phyloP scores from a whole-genome alignment of 1,139 yeast genomes.

The Diutina mesorugosa region DNA sequence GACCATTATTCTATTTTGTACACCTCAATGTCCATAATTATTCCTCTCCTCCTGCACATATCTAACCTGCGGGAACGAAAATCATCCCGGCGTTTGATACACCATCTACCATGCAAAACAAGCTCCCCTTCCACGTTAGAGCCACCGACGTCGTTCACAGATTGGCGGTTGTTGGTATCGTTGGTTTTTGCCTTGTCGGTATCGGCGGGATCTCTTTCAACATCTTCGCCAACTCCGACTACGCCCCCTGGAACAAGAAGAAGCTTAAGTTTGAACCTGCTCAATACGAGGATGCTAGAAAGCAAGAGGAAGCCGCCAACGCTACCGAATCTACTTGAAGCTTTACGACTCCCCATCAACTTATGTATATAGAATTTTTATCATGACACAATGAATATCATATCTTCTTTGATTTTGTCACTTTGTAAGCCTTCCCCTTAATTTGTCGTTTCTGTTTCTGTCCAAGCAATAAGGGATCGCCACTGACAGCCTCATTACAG shows the following conservation, averaged over 20 bases:
- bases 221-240: conserved; percentile 43
- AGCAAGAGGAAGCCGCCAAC: conserved; percentile 5
- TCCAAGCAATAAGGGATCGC: background rate
- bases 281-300: conserved; percentile 16
- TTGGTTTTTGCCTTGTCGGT: conserved; percentile 43
- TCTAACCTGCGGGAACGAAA: background rate
- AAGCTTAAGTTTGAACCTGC: conserved; percentile 26
- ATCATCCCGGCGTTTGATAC: background rate
- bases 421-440: background rate
- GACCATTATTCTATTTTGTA: no score
- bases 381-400: background rate
- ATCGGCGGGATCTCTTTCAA: conserved; percentile 51
- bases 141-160: conserved; percentile 79
- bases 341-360: background rate
- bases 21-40: background rate
- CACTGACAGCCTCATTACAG: background rate
- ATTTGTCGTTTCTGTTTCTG: background rate
- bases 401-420: background rate
- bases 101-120: conserved; percentile 5
- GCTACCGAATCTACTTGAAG: background rate
- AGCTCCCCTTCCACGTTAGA: conserved; percentile 32
- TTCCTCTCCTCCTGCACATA: background rate
- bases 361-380: background rate
- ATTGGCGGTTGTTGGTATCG: conserved; percentile 61
- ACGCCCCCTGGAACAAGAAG: conserved; percentile 27